These are phyloP conservation scores for Macrophomina pseudophaseolina DNA, from an alignment of 2,329 filamentous ascomycete genomes.

Conservation along the genomic window DNA sequence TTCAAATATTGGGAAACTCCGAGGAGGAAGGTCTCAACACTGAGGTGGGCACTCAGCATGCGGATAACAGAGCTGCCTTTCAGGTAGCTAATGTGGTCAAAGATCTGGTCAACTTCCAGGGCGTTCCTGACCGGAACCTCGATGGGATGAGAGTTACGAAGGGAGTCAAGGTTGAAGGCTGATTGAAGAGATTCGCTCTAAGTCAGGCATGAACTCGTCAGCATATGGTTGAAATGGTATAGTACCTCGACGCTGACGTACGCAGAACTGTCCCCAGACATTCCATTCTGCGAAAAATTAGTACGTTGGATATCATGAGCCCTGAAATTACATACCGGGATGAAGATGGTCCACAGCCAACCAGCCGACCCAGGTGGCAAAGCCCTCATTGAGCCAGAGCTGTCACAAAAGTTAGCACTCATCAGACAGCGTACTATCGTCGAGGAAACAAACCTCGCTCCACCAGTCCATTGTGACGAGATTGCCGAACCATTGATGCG, in stretches of 20 bases:
- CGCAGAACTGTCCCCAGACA: slow-evolving; percentile 95
- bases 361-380: slow-evolving; percentile 99
- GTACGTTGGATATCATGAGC: not conserved
- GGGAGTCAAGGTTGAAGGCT: slow-evolving; percentile 86
- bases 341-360: slow-evolving; percentile 88
- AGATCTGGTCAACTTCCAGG: slow-evolving; percentile 96
- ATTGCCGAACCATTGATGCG: slow-evolving; percentile 96
- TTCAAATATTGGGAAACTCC: slow-evolving; percentile 91
- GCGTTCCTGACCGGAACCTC: slow-evolving; percentile 94
- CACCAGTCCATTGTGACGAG: slow-evolving; percentile 97
- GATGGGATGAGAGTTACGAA: slow-evolving; percentile 92
- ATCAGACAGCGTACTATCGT: too few relatives aligned
- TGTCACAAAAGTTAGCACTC: slow-evolving; percentile 28
- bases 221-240: slow-evolving; percentile 32
- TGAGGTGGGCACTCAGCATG: slow-evolving; percentile 92
- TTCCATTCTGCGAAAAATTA: slow-evolving; percentile 73
- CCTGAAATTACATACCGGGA: slow-evolving; percentile 59
- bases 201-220: slow-evolving; percentile 46
- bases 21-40: slow-evolving; percentile 84
- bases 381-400: slow-evolving; percentile 93
- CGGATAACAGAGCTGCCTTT: slow-evolving; percentile 96
- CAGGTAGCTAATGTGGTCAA: slow-evolving; percentile 94
- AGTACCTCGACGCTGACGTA: slow-evolving; percentile 64
- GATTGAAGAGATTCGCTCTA: slow-evolving; percentile 89
- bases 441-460: slow-evolving; percentile 63